Conservation (phyloP, 2,329 filamentous ascomycete genomes). For the Cercospora zeina region DNA sequence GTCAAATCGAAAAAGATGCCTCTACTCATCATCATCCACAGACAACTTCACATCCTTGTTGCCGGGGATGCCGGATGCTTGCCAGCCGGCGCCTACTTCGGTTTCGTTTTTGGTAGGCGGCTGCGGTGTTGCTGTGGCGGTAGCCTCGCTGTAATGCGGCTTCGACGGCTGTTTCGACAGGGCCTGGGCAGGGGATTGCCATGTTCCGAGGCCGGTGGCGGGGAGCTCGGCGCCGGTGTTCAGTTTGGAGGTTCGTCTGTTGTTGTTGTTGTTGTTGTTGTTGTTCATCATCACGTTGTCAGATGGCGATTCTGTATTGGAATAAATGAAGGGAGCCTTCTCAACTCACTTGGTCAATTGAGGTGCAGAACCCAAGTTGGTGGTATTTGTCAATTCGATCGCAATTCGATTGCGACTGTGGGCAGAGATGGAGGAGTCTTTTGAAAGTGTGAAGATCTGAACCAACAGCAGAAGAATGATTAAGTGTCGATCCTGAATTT, state of each 20-base stretch:
- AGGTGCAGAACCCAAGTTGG: constrained; percentile 34
- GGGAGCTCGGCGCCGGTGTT: constrained; percentile 37
- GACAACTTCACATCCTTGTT: constrained; percentile 24
- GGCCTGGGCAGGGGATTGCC: constrained; percentile 41
- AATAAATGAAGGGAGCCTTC: neutral
- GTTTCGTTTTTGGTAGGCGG: constrained; percentile 38
- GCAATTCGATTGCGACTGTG: neutral
- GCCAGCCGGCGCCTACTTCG: constrained; percentile 34
- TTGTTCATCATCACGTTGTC: too few species aligned
- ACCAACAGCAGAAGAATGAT: neutral
- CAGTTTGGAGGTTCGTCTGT: constrained; percentile 35
- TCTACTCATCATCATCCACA: constrained; percentile 26
- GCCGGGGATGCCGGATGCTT: constrained; percentile 28
- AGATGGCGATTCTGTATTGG: too few species aligned
- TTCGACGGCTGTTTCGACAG: constrained; percentile 33
- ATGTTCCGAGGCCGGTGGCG: constrained; percentile 43
- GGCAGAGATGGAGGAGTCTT: neutral
- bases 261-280: too few species aligned
- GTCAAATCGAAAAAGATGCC: neutral
- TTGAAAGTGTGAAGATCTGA: neutral
- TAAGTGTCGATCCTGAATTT: too few species aligned
- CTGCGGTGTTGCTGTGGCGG: constrained; percentile 38
- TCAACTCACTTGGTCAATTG: constrained; percentile 45
- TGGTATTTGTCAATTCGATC: neutral
- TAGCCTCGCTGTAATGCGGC: constrained; percentile 28